A percentile compares a stretch with the other conserved stretches of the same genome.
Evolutionary conservation across 768 basidiomycete genomes (phyloP).

Genomic region (Aureoboletus auriporus): DNA sequence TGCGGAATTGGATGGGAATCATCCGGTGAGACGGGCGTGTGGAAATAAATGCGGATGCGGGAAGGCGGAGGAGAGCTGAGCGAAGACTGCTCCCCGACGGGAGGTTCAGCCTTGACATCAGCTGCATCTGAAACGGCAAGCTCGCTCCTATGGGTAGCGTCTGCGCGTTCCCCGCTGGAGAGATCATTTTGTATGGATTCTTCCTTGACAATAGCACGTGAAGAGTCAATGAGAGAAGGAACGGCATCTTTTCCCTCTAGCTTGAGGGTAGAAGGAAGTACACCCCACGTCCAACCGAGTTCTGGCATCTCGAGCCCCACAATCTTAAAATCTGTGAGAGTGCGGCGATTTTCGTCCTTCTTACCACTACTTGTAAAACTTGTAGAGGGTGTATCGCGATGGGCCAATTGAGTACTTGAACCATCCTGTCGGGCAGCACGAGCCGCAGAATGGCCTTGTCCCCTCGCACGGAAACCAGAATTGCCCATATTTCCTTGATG

Average conservation of each 20-base stretch:
- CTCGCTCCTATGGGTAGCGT: constrained; percentile 18
- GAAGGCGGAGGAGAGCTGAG: constrained; percentile 57
- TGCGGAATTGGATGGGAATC: constrained; percentile 74
- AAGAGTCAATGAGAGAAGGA: constrained; percentile 29
- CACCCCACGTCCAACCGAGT: constrained; percentile 86
- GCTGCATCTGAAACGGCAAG: constrained; percentile 25
- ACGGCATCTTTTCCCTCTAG: constrained; percentile 35
- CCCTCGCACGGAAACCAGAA: constrained; percentile 56
- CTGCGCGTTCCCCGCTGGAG: constrained; percentile 16
- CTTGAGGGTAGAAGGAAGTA: constrained; percentile 39
- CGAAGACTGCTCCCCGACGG: constrained; percentile 25
- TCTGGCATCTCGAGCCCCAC: constrained; percentile 82
- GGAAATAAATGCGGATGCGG: constrained; percentile 88
- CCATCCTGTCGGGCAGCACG: constrained; percentile 40
- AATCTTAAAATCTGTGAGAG: constrained; percentile 98
- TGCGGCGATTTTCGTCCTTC: constrained; percentile 85
- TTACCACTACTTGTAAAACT: constrained; percentile 56
- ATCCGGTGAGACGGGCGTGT: constrained; percentile 81
- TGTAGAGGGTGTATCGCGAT: constrained; percentile 47
- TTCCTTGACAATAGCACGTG: constrained; percentile 30
- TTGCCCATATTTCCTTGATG: constrained; percentile 35
- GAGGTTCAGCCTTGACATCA: constrained; percentile 30
- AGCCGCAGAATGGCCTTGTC: constrained; percentile 46
- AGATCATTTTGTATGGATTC: constrained; percentile 25
- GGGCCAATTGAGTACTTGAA: constrained; percentile 31